A percentile compares a stretch with the other conserved stretches of the same genome.
phyloP scores from a whole-genome alignment of 495 filamentous ascomycete species.

The Trichoderma orchidacearum region DNA sequence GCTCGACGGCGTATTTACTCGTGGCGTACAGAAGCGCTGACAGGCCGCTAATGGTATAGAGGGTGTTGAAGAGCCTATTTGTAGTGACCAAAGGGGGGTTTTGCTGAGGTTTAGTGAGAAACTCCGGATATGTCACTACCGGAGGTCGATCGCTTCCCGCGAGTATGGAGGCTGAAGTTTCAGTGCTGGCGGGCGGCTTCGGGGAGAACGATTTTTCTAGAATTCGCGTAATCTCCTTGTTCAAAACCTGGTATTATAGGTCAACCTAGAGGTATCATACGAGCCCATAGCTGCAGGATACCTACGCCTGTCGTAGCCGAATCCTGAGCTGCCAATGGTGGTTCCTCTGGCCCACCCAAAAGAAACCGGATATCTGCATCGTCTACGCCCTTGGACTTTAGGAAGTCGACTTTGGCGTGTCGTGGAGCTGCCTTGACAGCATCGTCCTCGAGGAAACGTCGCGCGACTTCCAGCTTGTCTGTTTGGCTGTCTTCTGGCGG shows the following conservation, averaged over 20 bases:
- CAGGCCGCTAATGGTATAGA: conserved; percentile 61
- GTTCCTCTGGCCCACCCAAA: conserved; percentile 29
- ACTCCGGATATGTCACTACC: conserved; percentile 97
- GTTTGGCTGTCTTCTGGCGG: conserved; percentile 7
- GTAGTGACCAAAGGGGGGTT: conserved; percentile 63
- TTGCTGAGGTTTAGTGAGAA: conserved; percentile 53
- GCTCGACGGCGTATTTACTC: conserved; percentile 65
- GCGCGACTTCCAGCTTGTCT: conserved; percentile 52
- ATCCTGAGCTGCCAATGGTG: conserved; percentile 13
- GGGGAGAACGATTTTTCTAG: conserved; percentile 10
- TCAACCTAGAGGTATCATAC: not conserved
- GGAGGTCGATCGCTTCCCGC: conserved; percentile 48
- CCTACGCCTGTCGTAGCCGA: conserved; percentile 8
- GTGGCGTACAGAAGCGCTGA: conserved; percentile 67
- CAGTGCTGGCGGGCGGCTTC: not conserved
- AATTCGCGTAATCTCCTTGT: conserved; percentile 3
- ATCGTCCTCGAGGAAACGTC: conserved; percentile 67
- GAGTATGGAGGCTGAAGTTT: conserved; percentile 2
- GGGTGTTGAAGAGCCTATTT: conserved; percentile 56
- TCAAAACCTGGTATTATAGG: not conserved
- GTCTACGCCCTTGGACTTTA: conserved; percentile 65
- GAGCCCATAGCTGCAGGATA: not conserved
- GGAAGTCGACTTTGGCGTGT: conserved; percentile 63
- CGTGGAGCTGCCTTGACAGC: conserved; percentile 54
- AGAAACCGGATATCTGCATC: conserved; percentile 54